Evolutionary conservation across 1,139 yeast species (phyloP), one percentile per base, ranked within the genome.

Genomic region (Debaryomyces robertsiae): DNA sequence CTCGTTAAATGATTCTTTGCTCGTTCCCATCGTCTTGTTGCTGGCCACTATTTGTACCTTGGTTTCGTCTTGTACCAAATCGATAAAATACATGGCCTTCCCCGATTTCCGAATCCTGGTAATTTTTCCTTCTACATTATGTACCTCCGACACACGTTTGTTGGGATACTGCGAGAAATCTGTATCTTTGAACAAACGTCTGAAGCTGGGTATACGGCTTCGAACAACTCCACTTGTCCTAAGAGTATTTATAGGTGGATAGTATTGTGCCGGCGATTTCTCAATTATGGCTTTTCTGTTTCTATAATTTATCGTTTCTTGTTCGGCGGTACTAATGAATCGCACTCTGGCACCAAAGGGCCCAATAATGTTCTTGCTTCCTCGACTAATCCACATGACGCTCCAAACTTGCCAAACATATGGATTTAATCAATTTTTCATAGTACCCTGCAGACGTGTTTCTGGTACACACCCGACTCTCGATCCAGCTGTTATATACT

Each of bases 31-130:
- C 38, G 73, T 60, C 51, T 73, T 75, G 49, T 75, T 75, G 51
- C 77, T 78, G 9, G 83, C 75, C 54, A 85, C 79, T 0, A 84
- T 54, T 56, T 87, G 95, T 2, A 86, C 59, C 46, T 68, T 70
- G 1, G 47, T 34, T 25, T 60, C 67, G 50, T 84, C 91, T 52
- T 85, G 93, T 0, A 67, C 54, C 7, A 87, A 32, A 57, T 87
- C 95, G 25, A 86, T 55, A 50, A 87, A 87, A 33, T 77, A 63
- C 65, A 87, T 73, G 3, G 81, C 85, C 52, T 76, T 81, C 0
- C 93, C 88, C 0, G 87, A 70, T 43, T 70, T 73, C 24, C 95
- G 59, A 0, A 87, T 73, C 15, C 79, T 65, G 2, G 45, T 44
- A 13, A 87, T 70, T 37, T 82, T 74, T 0, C 95, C 95, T 48